A percentile compares a stretch with the other conserved stretches of the same genome.
Evolutionary conservation across 1,284 basidiomycete genomes (phyloP).

Genomic region (Caloboletus firmus): DNA sequence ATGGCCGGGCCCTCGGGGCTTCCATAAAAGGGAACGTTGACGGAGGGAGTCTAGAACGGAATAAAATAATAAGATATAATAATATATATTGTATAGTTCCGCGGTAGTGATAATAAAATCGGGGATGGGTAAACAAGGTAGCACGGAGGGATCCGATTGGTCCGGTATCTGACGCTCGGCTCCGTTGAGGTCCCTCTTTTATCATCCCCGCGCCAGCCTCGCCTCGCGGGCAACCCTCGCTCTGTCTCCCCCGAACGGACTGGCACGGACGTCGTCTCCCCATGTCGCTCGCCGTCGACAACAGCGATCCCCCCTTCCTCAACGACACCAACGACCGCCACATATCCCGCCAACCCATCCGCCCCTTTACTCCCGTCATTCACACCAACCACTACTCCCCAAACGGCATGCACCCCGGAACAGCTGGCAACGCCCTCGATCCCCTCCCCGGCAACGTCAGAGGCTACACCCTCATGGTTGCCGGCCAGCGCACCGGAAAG

Average conservation of each 20-base stretch:
- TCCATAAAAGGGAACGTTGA: slow-evolving; percentile 28
- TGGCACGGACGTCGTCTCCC: slow-evolving; percentile 13
- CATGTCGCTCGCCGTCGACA: slow-evolving; percentile 37
- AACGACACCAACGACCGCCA: slow-evolving; percentile 19
- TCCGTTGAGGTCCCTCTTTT: slow-evolving; percentile 40
- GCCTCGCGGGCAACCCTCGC: slow-evolving; percentile 41
- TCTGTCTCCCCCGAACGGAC: slow-evolving; percentile 32
- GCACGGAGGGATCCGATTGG: slow-evolving; percentile 34
- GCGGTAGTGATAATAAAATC: slow-evolving; percentile 26
- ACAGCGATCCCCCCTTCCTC: slow-evolving; percentile 23
- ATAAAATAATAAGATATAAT: slow-evolving; percentile 28
- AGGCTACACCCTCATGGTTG: slow-evolving; percentile 72
- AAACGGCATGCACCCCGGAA: slow-evolving; percentile 33
- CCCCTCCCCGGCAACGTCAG: slow-evolving; percentile 19
- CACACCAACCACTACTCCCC: slow-evolving; percentile 19
- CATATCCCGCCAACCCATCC: slow-evolving; percentile 11
- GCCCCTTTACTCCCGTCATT: slow-evolving; percentile 27
- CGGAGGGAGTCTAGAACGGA: slow-evolving; percentile 20
- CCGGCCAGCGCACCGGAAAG: slow-evolving; percentile 74
- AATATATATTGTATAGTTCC: slow-evolving; percentile 34
- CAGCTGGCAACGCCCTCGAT: slow-evolving; percentile 28
- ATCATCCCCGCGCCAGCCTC: slow-evolving; percentile 40
- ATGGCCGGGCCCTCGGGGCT: slow-evolving; percentile 26
- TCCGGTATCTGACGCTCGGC: slow-evolving; percentile 41
- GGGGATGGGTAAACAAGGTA: slow-evolving; percentile 5